Conservation (phyloP, 2,329 filamentous ascomycete genomes). For the Tolypocladium amazonense region DNA sequence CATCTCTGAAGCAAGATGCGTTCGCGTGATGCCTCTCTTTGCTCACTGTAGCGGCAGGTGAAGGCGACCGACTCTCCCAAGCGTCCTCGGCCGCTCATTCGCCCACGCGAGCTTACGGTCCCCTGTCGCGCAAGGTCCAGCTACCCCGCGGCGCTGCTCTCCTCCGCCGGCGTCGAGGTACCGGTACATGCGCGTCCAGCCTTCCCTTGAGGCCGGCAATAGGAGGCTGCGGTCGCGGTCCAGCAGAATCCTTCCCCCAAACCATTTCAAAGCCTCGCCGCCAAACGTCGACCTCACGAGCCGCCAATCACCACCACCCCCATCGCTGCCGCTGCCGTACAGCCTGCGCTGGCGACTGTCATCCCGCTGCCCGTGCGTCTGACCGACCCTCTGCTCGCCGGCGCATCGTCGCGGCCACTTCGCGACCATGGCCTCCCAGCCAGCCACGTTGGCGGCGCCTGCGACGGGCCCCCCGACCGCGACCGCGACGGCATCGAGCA, state of each 20-base stretch:
- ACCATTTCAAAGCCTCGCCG: conserved; percentile 5
- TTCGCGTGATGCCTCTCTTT: neutral
- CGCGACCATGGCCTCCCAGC: conserved; percentile 33
- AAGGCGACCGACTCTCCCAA: too few relatives aligned
- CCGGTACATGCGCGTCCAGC: conserved; percentile 5
- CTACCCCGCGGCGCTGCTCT: neutral
- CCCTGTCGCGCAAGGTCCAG: neutral
- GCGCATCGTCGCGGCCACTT: conserved; percentile 26
- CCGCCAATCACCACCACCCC: conserved; percentile 6
- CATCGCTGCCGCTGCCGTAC: conserved; percentile 4
- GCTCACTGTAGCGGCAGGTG: neutral
- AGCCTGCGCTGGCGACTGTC: neutral
- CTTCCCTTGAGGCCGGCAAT: conserved; percentile 6
- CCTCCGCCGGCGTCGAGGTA: neutral
- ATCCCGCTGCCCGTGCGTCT: neutral
- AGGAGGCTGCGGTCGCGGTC: conserved; percentile 10
- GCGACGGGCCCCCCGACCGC: conserved; percentile 19
- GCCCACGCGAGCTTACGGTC: neutral
- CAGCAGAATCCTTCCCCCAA: conserved; percentile 15
- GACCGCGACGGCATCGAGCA: conserved; percentile 15
- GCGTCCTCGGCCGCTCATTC: neutral
- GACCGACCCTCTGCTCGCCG: conserved; percentile 6
- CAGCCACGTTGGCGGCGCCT: conserved; percentile 23
- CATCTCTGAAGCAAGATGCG: too few relatives aligned
- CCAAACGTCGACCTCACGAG: conserved; percentile 1